A percentile compares a stretch with the other conserved stretches of the same genome.
These are phyloP conservation scores for Mycena sp. DNA, from an alignment of 1,284 basidiomycete species.

Conservation along the genomic window DNA sequence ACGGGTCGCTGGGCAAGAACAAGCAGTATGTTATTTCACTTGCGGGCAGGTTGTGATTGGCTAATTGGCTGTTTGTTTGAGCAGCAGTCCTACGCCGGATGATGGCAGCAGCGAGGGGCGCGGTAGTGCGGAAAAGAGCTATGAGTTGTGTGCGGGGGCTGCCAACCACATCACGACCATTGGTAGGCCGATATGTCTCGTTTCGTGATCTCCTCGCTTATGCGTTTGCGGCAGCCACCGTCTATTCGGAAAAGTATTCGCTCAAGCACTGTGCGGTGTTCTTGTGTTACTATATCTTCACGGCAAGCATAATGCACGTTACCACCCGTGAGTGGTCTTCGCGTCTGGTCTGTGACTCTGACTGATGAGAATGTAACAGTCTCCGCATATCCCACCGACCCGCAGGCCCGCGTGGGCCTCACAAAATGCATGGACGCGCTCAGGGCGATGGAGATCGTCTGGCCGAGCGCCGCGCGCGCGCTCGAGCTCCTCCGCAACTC, in stretches of 20 bases:
- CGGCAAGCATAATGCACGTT: conserved; percentile 85
- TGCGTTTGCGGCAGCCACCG: conserved; percentile 49
- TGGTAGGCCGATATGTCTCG: conserved; percentile 49
- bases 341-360: not conserved
- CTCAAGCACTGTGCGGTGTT: conserved; percentile 76
- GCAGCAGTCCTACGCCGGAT: conserved; percentile 26
- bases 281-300: conserved; percentile 85
- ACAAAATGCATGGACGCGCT: conserved; percentile 76
- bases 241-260: conserved; percentile 71
- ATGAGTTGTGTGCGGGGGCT: conserved; percentile 75
- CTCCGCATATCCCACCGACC: conserved; percentile 68
- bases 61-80: too few relatives aligned
- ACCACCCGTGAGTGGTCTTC: conserved; percentile 59
- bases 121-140: conserved; percentile 68
- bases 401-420: conserved; percentile 73
- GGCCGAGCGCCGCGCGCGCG: conserved; percentile 82
- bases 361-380: conserved; percentile 52
- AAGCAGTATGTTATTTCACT: conserved; percentile 12
- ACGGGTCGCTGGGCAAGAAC: not conserved
- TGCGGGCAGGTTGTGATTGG: conserved; percentile 36
- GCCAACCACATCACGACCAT: conserved; percentile 85
- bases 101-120: conserved; percentile 61
- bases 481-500: conserved; percentile 77
- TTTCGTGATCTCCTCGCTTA: conserved; percentile 12
- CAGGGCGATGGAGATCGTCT: conserved; percentile 74